phyloP scores from a whole-genome alignment of 768 basidiomycete species.

The Auricularia heimuer region DNA sequence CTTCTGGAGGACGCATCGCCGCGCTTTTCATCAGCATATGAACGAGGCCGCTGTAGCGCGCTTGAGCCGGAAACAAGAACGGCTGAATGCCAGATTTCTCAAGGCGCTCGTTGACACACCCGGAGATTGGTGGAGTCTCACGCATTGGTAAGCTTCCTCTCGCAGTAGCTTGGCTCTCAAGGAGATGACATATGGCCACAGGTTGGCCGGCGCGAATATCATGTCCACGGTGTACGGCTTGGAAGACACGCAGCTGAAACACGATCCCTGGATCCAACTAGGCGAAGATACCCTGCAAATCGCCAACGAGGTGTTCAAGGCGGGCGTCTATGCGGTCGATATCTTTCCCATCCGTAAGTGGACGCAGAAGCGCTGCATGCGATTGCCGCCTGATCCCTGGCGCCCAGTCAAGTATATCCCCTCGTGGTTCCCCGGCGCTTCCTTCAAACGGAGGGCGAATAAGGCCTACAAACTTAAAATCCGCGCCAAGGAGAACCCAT shows the following conservation, averaged over 20 bases:
- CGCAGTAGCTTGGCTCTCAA: no score
- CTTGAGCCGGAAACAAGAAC: neutral
- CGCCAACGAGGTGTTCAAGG: neutral
- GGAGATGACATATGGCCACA: neutral
- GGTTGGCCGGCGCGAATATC: neutral
- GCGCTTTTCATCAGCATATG: conserved; percentile 6
- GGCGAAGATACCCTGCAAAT: neutral
- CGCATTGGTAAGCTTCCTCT: neutral
- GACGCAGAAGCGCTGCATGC: no score
- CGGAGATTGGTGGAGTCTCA: neutral
- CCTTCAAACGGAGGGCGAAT: no score
- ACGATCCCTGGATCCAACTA: neutral
- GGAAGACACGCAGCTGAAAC: neutral
- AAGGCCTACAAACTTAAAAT: conserved; percentile 33
- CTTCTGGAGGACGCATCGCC: neutral
- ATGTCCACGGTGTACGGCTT: neutral
- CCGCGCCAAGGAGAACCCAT: no score
- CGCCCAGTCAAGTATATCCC: conserved; percentile 9
- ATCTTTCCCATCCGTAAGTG: conserved; percentile 6
- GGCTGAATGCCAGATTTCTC: neutral
- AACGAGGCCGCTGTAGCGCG: neutral
- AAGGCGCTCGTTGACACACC: neutral
- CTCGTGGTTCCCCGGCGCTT: no score
- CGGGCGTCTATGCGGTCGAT: conserved; percentile 5
- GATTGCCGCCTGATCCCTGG: neutral